Percentiles rank a stretch among this genome's conserved stretches.
Conservation (phyloP, 108 stramenopile species). For the Bacterosira constricta region DNA sequence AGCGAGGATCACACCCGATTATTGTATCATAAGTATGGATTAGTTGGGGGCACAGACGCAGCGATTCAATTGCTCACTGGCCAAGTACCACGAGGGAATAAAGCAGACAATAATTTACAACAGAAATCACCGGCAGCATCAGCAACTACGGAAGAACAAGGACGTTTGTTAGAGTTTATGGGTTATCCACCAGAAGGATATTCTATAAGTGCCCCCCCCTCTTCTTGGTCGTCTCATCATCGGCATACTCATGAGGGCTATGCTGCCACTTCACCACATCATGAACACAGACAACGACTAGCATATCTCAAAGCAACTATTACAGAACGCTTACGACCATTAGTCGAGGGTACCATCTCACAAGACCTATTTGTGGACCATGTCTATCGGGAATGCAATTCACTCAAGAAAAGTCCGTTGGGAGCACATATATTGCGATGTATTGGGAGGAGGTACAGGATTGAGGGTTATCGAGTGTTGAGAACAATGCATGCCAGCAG, state of each 20-base stretch:
- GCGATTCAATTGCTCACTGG: slow-evolving; percentile 52
- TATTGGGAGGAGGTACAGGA: slow-evolving; percentile 76
- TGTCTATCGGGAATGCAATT: slow-evolving; percentile 56
- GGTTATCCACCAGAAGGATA: slow-evolving; percentile 31
- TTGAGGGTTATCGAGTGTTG: slow-evolving; percentile 57
- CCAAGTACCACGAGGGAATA: background rate
- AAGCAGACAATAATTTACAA: background rate
- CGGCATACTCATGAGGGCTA: background rate
- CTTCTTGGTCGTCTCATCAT: background rate
- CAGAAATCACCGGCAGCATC: background rate
- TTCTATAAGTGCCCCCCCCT: too few relatives aligned
- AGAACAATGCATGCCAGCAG: background rate
- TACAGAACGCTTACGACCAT: slow-evolving; percentile 74
- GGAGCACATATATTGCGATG: slow-evolving; percentile 83
- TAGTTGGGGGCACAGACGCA: slow-evolving; percentile 56
- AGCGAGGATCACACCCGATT: slow-evolving; percentile 73
- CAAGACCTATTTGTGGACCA: slow-evolving; percentile 43
- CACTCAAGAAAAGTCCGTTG: slow-evolving; percentile 61
- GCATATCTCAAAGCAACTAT: slow-evolving; percentile 53
- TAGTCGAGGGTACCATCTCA: slow-evolving; percentile 69
- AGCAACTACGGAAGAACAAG: slow-evolving; percentile 1
- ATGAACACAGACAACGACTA: slow-evolving; percentile 40
- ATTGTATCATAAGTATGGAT: slow-evolving; percentile 78
- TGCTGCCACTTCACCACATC: background rate
- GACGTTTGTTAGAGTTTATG: slow-evolving; percentile 47